Conservation (phyloP, 164 flowering plant species). For the Aristolochia fimbriata region DNA sequence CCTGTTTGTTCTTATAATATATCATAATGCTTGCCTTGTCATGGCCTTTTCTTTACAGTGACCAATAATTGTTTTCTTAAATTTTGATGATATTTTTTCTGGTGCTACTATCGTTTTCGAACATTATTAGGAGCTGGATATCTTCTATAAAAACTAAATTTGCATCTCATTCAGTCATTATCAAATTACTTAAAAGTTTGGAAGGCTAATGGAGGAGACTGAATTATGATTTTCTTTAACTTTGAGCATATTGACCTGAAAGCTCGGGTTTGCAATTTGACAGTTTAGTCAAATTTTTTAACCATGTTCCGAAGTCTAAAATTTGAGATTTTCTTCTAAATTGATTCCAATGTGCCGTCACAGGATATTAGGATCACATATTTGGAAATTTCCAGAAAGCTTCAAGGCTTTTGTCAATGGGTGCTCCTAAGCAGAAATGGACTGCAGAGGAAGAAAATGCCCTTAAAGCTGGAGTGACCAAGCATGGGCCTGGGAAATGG, state of each 20-base stretch:
- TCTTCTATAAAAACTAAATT: too few relatives aligned
- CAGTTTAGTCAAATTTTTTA: not conserved
- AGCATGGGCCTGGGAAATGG: conserved; percentile 97
- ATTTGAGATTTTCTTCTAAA: not conserved
- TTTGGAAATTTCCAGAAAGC: conserved; percentile 5
- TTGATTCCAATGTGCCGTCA: not conserved
- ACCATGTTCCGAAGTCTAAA: not conserved
- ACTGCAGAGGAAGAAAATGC: conserved; percentile 91
- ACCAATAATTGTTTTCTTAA: too few relatives aligned
- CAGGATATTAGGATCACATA: conserved; percentile 3
- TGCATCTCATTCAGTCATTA: not conserved
- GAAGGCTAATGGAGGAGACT: not conserved
- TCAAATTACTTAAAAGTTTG: not conserved
- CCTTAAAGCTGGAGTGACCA: conserved; percentile 77
- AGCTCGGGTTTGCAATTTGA: not conserved
- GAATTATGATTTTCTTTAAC: not conserved
- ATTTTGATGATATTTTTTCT: too few relatives aligned
- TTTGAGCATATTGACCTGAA: not conserved
- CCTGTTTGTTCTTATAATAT: too few relatives aligned
- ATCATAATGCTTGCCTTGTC: too few relatives aligned
- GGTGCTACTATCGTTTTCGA: too few relatives aligned
- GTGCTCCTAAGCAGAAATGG: conserved; percentile 98
- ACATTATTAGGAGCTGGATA: too few relatives aligned
- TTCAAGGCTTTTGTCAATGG: conserved; percentile 36
- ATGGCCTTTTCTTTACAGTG: too few relatives aligned